Evolutionary conservation across 108 stramenopile genomes (phyloP).

Genomic region (Aureococcus anophagefferens): DNA sequence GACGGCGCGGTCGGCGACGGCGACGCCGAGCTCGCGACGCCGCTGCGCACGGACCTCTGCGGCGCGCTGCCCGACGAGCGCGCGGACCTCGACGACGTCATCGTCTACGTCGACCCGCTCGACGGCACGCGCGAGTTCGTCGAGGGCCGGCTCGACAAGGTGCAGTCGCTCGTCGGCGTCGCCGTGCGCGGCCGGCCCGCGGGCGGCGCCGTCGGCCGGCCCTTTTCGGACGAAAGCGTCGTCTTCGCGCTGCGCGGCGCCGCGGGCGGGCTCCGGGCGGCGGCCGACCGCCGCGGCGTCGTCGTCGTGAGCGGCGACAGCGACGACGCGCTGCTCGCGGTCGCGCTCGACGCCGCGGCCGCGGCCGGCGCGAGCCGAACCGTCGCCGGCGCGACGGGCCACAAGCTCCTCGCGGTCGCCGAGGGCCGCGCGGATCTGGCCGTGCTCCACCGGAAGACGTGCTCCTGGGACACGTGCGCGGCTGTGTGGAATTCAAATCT

Average conservation of each 20-base stretch:
- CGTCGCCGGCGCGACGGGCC: constrained; percentile 39
- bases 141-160: constrained; percentile 60
- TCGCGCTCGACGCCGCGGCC: no score
- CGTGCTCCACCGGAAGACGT: constrained; percentile 45
- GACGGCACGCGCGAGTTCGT: constrained; percentile 76
- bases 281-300: no score
- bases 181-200: constrained; percentile 44
- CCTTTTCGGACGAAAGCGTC: constrained; percentile 23
- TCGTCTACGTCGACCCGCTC: constrained; percentile 63
- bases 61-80: no score
- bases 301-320: no score
- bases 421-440: constrained; percentile 33
- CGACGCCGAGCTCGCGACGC: no score
- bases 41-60: no score
- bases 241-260: no score
- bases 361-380: no score
- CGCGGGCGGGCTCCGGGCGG: no score
- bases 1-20: no score
- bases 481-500: constrained; percentile 59
- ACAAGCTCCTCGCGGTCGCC: constrained; percentile 42
- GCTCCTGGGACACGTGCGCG: neutral
- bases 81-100: no score
- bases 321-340: no score
- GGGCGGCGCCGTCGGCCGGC: constrained; percentile 60
- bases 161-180: constrained; percentile 63